Percentiles rank a stretch among this genome's conserved stretches.
Evolutionary conservation across 257 asterid species (phyloP).

Genomic region (Nyctanthes arbortristis): DNA sequence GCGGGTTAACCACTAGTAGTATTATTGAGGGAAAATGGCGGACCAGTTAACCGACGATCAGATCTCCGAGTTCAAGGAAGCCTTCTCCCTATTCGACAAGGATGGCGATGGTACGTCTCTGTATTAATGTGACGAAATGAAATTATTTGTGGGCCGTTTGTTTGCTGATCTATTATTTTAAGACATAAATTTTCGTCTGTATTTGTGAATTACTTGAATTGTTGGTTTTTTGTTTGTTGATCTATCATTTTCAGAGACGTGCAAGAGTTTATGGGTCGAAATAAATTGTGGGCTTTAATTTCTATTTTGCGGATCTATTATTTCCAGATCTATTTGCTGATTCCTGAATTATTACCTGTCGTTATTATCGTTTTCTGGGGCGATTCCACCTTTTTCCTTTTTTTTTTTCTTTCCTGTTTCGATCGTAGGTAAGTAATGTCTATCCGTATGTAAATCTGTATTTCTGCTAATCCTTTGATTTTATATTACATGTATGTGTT

Average conservation of each 20-base stretch:
- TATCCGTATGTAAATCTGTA: background rate
- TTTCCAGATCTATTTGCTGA: background rate
- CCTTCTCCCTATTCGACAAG: slow-evolving; percentile 52
- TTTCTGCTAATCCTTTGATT: background rate
- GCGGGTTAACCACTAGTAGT: slow-evolving; percentile 10
- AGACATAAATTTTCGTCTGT: background rate
- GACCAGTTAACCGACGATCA: slow-evolving; percentile 51
- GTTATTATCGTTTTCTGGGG: background rate
- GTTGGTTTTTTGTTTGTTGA: background rate
- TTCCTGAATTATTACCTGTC: background rate
- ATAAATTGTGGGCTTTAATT: background rate
- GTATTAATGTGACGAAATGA: background rate
- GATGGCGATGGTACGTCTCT: slow-evolving; percentile 20
- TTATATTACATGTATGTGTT: background rate
- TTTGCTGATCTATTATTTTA: background rate
- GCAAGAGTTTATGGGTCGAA: background rate
- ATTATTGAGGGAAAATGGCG: slow-evolving; percentile 34
- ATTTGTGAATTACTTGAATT: background rate
- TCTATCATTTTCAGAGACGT: background rate
- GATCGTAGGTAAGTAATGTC: background rate
- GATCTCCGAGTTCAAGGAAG: slow-evolving; percentile 57
- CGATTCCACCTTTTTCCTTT: background rate
- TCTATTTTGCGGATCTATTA: background rate
- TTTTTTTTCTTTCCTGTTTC: background rate
- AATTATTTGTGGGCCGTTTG: background rate